Percentiles rank a stretch among this genome's conserved stretches.
Conservation (phyloP, 169 alveolate genomes). For the Eimeria brunetti region DNA sequence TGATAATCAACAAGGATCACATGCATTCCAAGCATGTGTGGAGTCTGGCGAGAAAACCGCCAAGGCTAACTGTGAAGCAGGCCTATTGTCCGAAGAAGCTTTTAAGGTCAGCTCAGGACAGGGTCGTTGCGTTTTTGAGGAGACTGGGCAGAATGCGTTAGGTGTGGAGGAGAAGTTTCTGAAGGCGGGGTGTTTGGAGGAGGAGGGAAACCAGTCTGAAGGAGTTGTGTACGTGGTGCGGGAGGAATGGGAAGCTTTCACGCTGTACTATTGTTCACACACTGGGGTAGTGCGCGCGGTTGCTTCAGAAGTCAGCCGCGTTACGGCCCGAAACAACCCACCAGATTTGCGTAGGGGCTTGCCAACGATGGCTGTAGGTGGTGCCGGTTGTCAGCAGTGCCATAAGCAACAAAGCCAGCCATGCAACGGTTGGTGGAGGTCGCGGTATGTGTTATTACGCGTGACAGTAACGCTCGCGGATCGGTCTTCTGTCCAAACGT, state of each 20-base stretch:
- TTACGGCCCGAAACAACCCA: background rate
- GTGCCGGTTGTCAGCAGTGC: slow-evolving; percentile 36
- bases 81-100: background rate
- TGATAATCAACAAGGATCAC: background rate
- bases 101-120: background rate
- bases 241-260: slow-evolving; percentile 47
- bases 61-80: background rate
- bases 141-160: background rate
- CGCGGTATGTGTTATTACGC: slow-evolving; percentile 26
- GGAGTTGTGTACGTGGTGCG: slow-evolving; percentile 31
- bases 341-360: slow-evolving; percentile 13
- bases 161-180: background rate
- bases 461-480: background rate
- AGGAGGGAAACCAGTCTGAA: background rate
- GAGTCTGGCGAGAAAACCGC: background rate
- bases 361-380: slow-evolving; percentile 42
- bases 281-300: slow-evolving; percentile 29
- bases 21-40: background rate
- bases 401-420: background rate
- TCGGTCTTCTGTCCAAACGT: background rate
- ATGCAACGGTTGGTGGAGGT: slow-evolving; percentile 59
- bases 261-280: background rate
- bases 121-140: background rate
- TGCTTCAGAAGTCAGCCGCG: slow-evolving; percentile 40
- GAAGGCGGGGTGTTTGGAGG: background rate